Conservation (phyloP, 2,329 filamentous ascomycete species). For the Beauveria brongniartii region DNA sequence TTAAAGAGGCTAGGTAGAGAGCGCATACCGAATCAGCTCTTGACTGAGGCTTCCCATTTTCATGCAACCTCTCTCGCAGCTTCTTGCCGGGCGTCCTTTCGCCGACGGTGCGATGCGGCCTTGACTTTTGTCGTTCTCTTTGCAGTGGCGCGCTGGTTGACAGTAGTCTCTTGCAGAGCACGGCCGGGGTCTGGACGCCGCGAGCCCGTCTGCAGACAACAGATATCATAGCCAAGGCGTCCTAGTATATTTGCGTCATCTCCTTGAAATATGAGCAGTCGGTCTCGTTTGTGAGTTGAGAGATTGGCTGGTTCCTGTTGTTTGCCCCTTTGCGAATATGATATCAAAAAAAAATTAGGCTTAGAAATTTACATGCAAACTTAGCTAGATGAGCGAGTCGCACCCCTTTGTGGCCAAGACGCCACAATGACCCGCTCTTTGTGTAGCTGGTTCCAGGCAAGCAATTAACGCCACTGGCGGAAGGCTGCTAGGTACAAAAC, state of each 20-base stretch:
- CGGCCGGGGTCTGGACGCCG: neutral
- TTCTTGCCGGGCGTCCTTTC: neutral
- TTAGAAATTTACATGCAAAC: neutral
- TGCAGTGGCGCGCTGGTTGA: neutral
- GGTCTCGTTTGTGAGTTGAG: neutral
- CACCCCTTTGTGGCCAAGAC: neutral
- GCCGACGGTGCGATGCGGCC: neutral
- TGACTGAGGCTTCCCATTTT: neutral
- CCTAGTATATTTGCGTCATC: constrained; percentile 2
- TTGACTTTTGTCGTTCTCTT: neutral
- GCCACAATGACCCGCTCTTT: constrained; percentile 1
- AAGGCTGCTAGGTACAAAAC: neutral
- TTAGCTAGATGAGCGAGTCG: neutral
- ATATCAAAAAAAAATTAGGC: constrained; percentile 1
- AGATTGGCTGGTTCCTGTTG: neutral
- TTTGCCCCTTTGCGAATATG: neutral
- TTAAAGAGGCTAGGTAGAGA: neutral
- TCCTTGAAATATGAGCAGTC: neutral
- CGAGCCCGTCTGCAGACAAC: constrained; percentile 5
- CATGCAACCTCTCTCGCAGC: neutral
- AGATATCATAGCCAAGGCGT: constrained; percentile 1
- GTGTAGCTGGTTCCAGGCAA: neutral
- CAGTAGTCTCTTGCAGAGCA: neutral
- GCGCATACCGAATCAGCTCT: constrained; percentile 20
- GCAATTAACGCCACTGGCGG: neutral